Evolutionary conservation across 106 monocot genomes (phyloP).

Genomic region (Vanilla planifolia): DNA sequence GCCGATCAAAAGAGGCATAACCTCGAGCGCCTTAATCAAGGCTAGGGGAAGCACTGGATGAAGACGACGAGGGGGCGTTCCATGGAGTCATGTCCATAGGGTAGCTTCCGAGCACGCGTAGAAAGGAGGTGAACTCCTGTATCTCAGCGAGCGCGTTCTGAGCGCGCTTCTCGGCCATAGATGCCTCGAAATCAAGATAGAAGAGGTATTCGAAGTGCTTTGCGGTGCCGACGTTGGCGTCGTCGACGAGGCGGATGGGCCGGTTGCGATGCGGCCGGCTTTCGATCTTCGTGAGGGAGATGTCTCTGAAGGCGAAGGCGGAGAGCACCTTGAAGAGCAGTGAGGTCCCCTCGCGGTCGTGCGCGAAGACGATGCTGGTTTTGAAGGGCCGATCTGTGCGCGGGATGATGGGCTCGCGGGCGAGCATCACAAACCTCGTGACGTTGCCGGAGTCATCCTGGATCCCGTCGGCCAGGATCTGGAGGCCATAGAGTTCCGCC

Average conservation of each 20-base stretch:
- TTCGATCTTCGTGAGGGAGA: conserved; percentile 45
- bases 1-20: no score
- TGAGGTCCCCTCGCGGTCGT: conserved; percentile 29
- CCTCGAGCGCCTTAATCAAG: no score
- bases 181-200: conserved; percentile 32
- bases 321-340: conserved; percentile 40
- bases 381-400: conserved; percentile 39
- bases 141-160: conserved; percentile 40
- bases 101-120: conserved; percentile 35
- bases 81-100: conserved; percentile 21
- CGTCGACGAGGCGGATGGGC: conserved; percentile 36
- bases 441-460: conserved; percentile 39
- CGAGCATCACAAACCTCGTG: conserved; percentile 39
- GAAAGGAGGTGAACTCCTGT: conserved; percentile 32
- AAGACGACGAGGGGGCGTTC: neutral
- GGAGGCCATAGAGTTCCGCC: conserved; percentile 38
- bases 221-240: conserved; percentile 31
- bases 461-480: conserved; percentile 33
- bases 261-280: conserved; percentile 43
- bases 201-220: conserved; percentile 44
- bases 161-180: conserved; percentile 31
- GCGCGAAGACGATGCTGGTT: conserved; percentile 40
- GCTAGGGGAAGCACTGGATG: neutral
- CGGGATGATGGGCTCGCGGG: conserved; percentile 37
- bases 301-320: conserved; percentile 45